Conservation (phyloP, 169 alveolate species). For the Cyclospora cayetanensis region DNA sequence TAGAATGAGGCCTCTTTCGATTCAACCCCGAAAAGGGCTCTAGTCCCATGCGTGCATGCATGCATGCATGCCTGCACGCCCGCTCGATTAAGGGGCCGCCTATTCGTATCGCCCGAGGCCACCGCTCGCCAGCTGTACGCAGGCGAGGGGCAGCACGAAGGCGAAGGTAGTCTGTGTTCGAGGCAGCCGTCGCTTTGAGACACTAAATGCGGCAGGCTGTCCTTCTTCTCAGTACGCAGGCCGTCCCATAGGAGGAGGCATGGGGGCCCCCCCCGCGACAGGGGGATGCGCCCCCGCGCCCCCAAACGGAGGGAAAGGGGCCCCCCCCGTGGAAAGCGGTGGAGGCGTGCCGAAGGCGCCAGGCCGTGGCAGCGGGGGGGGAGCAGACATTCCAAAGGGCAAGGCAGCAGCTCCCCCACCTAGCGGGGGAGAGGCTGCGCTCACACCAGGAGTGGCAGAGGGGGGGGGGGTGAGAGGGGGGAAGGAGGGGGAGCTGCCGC, state of each 20-base stretch:
- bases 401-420: background rate
- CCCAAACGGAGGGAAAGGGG: too few relatives aligned
- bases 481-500: background rate
- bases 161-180: background rate
- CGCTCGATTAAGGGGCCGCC: background rate
- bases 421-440: background rate
- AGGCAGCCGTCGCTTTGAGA: background rate
- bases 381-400: background rate
- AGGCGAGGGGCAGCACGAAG: background rate
- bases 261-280: conserved; percentile 54
- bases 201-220: background rate
- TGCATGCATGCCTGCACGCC: conserved; percentile 29
- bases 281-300: too few relatives aligned
- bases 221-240: background rate
- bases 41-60: conserved; percentile 34
- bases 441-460: background rate
- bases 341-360: conserved; percentile 17
- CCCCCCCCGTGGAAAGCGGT: background rate
- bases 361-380: background rate
- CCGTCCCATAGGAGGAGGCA: conserved; percentile 24
- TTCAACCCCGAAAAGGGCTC: background rate
- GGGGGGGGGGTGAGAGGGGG: background rate
- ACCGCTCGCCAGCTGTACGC: background rate
- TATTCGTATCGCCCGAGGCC: background rate
- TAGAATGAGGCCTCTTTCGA: background rate